Conservation (phyloP, 176 grass and related monocot genomes). For the Bothriochloa decipiens region DNA sequence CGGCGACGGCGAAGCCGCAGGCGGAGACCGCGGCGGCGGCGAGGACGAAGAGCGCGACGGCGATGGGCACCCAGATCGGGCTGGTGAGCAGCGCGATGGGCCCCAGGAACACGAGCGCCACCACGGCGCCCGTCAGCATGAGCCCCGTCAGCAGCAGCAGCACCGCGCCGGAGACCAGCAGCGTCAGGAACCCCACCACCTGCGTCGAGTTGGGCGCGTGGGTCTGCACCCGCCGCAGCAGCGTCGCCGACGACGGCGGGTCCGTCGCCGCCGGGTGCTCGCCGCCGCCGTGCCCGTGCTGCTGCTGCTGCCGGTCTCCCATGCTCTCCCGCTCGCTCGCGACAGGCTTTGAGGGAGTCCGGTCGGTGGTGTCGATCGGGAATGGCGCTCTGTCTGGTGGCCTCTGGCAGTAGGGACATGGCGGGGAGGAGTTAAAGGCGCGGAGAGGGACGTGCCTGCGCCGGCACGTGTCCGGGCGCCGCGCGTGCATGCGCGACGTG, state of each 20-base stretch:
- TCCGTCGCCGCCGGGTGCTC: neutral
- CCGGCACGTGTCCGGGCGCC: conserved; percentile 51
- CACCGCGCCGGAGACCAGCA: conserved; percentile 57
- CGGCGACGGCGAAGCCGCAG: conserved; percentile 53
- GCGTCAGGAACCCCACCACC: conserved; percentile 76
- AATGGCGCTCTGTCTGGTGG: neutral
- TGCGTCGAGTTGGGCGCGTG: conserved; percentile 72
- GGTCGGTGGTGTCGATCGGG: neutral
- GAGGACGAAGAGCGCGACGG: conserved; percentile 42
- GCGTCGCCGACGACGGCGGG: conserved; percentile 9
- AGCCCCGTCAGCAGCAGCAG: conserved; percentile 73
- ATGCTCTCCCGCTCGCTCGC: conserved; percentile 7
- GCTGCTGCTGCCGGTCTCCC: conserved; percentile 45
- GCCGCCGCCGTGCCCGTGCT: neutral
- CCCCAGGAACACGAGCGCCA: conserved; percentile 67
- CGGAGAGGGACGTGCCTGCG: conserved; percentile 21
- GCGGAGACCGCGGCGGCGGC: conserved; percentile 55
- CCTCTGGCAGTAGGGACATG: too few relatives aligned
- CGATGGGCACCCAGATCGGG: conserved; percentile 90
- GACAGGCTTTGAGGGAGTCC: neutral
- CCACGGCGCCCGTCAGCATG: conserved; percentile 63
- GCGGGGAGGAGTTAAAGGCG: conserved; percentile 45
- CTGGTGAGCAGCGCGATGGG: conserved; percentile 80
- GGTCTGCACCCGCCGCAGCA: conserved; percentile 59
- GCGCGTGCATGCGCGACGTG: conserved; percentile 46